These are phyloP conservation scores for Dactylorhiza incarnata DNA, from an alignment of 106 monocot genomes.

Conservation along the genomic window DNA sequence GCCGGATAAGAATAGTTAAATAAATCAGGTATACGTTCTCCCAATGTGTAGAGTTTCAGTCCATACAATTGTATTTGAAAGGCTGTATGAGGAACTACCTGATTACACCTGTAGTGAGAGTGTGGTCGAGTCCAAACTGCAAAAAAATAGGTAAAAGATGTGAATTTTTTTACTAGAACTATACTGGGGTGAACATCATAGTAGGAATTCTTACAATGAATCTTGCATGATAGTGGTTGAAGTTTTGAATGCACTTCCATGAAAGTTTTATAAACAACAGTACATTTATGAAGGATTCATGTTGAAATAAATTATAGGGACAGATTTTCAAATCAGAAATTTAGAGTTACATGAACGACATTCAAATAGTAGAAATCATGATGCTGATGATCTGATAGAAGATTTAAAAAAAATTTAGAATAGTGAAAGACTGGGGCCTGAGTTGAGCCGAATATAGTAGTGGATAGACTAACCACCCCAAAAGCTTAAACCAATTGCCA, in stretches of 20 bases:
- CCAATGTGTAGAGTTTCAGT: background rate
- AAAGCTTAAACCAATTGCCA: no score
- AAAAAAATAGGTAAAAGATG: conserved; percentile 16
- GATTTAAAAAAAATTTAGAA: no score
- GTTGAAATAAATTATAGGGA: background rate
- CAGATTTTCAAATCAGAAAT: no score
- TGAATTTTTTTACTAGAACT: background rate
- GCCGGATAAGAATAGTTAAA: background rate
- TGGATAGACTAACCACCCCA: no score
- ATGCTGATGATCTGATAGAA: background rate
- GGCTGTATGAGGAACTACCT: conserved; percentile 33
- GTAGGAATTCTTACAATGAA: background rate
- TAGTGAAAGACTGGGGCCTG: no score
- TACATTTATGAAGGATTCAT: background rate
- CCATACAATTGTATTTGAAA: background rate
- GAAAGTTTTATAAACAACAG: background rate
- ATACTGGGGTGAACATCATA: background rate
- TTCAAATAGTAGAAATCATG: background rate
- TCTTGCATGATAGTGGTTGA: background rate
- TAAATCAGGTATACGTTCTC: background rate
- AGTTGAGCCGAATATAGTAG: no score
- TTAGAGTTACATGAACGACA: background rate
- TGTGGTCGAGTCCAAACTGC: conserved; percentile 98
- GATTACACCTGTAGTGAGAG: conserved; percentile 91
- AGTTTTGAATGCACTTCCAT: background rate